Evolutionary conservation across 352 stramenopile genomes (phyloP).

Genomic region (Globisporangium mamillatum): DNA sequence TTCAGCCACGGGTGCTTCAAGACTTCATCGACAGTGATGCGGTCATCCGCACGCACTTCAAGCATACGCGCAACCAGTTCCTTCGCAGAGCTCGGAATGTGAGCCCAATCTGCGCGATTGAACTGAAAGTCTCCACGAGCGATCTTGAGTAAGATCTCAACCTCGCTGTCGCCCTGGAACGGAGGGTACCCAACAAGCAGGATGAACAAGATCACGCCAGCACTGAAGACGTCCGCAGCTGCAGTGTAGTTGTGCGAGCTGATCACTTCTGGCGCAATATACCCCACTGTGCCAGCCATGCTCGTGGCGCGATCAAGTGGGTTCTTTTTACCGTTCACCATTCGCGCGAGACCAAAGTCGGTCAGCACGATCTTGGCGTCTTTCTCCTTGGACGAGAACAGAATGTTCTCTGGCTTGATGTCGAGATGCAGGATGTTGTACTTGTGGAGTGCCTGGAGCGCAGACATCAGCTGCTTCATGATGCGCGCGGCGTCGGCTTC

Average conservation of each 20-base stretch:
- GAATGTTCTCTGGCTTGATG: slow-evolving; percentile 82
- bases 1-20: slow-evolving; percentile 65
- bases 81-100: slow-evolving; percentile 55
- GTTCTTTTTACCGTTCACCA: slow-evolving; percentile 72
- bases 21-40: slow-evolving; percentile 68
- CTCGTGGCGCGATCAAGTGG: slow-evolving; percentile 53
- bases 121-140: slow-evolving; percentile 72
- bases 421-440: slow-evolving; percentile 82
- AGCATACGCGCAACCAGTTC: slow-evolving; percentile 75
- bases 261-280: slow-evolving; percentile 78
- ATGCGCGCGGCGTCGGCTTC: slow-evolving; percentile 60
- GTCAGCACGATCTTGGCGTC: slow-evolving; percentile 72
- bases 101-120: slow-evolving; percentile 52
- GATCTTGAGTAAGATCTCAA: slow-evolving; percentile 80
- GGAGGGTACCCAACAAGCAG: slow-evolving; percentile 74
- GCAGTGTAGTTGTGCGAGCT: slow-evolving; percentile 62
- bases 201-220: slow-evolving; percentile 82
- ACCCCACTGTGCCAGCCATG: slow-evolving; percentile 76
- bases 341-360: slow-evolving; percentile 73
- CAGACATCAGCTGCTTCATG: slow-evolving; percentile 64
- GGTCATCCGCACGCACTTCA: slow-evolving; percentile 64
- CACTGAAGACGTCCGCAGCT: slow-evolving; percentile 73
- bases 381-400: slow-evolving; percentile 49
- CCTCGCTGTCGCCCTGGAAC: slow-evolving; percentile 69
- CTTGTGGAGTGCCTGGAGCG: slow-evolving; percentile 57